Evolutionary conservation across 495 filamentous ascomycete species (phyloP).

Genomic region (Cercophora samala): DNA sequence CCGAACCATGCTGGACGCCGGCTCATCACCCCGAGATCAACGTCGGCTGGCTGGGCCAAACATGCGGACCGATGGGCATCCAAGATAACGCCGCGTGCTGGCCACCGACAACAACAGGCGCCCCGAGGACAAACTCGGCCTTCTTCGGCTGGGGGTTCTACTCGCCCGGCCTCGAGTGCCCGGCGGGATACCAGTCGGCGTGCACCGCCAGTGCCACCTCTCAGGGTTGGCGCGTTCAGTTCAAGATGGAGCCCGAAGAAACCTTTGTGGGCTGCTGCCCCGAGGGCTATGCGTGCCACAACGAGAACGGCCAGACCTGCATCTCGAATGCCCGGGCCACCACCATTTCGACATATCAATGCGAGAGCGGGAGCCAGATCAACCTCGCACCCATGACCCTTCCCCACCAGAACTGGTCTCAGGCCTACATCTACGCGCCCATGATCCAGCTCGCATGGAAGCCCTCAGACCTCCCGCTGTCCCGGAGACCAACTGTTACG

Average conservation of each 20-base stretch:
- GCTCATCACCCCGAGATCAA: slow-evolving; percentile 13
- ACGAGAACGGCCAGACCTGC: slow-evolving; percentile 32
- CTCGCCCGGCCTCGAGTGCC: slow-evolving; percentile 33
- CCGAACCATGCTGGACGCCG: slow-evolving; percentile 25
- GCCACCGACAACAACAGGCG: slow-evolving; percentile 26
- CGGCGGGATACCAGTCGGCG: slow-evolving; percentile 29
- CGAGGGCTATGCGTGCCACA: slow-evolving; percentile 24
- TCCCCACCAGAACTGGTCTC: slow-evolving; percentile 3
- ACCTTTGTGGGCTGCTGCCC: slow-evolving; percentile 37
- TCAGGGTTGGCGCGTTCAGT: slow-evolving; percentile 28
- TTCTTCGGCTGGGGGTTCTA: slow-evolving; percentile 35
- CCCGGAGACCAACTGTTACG: not conserved
- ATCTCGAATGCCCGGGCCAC: slow-evolving; percentile 15
- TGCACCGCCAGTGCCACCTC: slow-evolving; percentile 23
- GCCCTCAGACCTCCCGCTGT: not conserved
- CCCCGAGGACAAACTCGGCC: not conserved
- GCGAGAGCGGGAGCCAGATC: slow-evolving; percentile 14
- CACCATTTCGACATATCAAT: slow-evolving; percentile 20
- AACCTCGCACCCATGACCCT: slow-evolving; percentile 20
- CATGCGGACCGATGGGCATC: slow-evolving; percentile 15
- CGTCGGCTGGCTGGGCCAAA: slow-evolving; percentile 28
- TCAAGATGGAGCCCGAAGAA: slow-evolving; percentile 25
- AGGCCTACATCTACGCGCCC: slow-evolving; percentile 27
- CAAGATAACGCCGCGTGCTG: slow-evolving; percentile 31
- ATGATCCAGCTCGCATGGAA: slow-evolving; percentile 35